Evolutionary conservation across 495 filamentous ascomycete genomes (phyloP).

Genomic region (Paragyromitra xinjiangensis): DNA sequence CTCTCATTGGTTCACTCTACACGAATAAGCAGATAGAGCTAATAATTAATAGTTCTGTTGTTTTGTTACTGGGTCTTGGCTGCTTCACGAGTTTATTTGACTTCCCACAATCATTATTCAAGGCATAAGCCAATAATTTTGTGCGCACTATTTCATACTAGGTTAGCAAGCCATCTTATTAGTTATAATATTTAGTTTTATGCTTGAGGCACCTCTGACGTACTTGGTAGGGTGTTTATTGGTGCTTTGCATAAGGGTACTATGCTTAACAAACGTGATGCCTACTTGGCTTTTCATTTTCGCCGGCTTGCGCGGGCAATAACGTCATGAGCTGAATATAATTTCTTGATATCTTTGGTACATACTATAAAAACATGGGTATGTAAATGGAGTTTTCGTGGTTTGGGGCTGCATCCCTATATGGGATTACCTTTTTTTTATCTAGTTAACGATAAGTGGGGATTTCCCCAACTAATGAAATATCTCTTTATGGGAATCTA

Average conservation of each 20-base stretch:
- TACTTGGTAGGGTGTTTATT: not conserved
- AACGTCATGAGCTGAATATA: not conserved
- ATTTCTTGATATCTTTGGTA: not conserved
- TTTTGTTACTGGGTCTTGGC: not conserved
- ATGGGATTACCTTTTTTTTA: not conserved
- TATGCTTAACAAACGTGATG: not conserved
- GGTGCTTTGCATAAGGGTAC: not conserved
- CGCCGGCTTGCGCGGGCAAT: not conserved
- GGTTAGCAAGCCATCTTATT: not conserved
- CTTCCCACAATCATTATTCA: slow-evolving; percentile 2
- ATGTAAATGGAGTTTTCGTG: not conserved
- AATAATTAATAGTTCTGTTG: not conserved
- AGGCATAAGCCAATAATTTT: not conserved
- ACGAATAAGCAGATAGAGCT: not conserved
- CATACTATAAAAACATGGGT: not conserved
- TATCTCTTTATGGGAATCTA: not conserved
- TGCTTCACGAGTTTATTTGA: not conserved
- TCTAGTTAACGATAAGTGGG: not conserved
- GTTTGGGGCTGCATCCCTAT: not conserved
- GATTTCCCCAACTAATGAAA: not conserved
- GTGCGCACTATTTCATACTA: not conserved
- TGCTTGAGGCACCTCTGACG: slow-evolving; percentile 3
- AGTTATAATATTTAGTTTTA: not conserved
- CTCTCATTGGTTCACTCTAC: not conserved
- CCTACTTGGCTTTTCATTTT: not conserved